phyloP scores from a whole-genome alignment of 106 monocot species.

The Acorus calamus region DNA sequence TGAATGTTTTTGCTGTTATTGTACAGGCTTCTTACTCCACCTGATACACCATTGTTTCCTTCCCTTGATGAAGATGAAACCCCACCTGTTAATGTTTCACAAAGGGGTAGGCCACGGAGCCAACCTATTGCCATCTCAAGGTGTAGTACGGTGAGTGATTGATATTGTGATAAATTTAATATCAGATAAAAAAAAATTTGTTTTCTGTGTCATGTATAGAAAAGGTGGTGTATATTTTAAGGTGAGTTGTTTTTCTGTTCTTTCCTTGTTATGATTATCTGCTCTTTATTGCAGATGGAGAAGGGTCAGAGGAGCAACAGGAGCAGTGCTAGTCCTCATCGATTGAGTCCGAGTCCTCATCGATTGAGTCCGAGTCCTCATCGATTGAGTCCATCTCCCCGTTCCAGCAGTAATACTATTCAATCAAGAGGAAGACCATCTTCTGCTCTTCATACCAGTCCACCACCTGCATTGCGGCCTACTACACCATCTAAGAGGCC shows the following conservation, averaged over 20 bases:
- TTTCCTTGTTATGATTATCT: slow-evolving; percentile 3
- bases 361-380: slow-evolving; percentile 32
- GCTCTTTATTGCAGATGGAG: slow-evolving; percentile 33
- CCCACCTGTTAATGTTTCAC: neutral
- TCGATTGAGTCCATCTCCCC: slow-evolving; percentile 55
- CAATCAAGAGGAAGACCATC: slow-evolving; percentile 47
- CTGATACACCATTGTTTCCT: slow-evolving; percentile 9
- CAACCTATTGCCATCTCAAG: slow-evolving; percentile 2
- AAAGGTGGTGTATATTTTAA: neutral
- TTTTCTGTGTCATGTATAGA: neutral
- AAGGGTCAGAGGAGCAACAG: slow-evolving; percentile 39
- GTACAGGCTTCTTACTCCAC: slow-evolving; percentile 9
- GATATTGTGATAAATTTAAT: no score
- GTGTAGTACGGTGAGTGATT: neutral
- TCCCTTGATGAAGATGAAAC: slow-evolving; percentile 8
- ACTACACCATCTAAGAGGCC: slow-evolving; percentile 50
- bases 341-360: no score
- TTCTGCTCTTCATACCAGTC: slow-evolving; percentile 50
- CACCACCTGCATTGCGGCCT: slow-evolving; percentile 26
- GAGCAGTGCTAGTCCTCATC: slow-evolving; percentile 67
- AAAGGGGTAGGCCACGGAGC: neutral
- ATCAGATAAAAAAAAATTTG: no score
- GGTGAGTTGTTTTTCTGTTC: neutral
- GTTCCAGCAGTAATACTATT: slow-evolving; percentile 26
- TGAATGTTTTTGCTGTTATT: neutral